Evolutionary conservation across 129 eudicot species (phyloP).

Genomic region (Silybum marianum): DNA sequence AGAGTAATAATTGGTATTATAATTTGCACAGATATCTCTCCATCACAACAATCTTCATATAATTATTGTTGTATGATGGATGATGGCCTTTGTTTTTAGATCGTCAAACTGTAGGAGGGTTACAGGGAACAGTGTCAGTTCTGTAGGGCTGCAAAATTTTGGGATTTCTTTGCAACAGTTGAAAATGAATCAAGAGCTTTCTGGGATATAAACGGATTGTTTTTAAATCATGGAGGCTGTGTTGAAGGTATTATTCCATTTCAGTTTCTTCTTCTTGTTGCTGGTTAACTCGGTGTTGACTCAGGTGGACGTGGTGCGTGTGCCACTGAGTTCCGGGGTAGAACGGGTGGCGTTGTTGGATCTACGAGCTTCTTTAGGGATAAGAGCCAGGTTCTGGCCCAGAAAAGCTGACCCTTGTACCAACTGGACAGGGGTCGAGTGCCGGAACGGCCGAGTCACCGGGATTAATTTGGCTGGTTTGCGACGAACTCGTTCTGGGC

Average conservation of each 20-base stretch:
- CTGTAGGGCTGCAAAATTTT: neutral
- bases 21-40: slow-evolving; percentile 20
- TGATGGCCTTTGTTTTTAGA: neutral
- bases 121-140: slow-evolving; percentile 19
- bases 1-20: slow-evolving; percentile 8
- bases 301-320: slow-evolving; percentile 29
- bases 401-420: slow-evolving; percentile 61
- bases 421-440: slow-evolving; percentile 65
- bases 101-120: slow-evolving; percentile 8
- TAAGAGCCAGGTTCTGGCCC: slow-evolving; percentile 67
- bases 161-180: neutral
- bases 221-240: slow-evolving; percentile 40
- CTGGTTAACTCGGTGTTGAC: slow-evolving; percentile 50
- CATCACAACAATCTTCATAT: slow-evolving; percentile 11
- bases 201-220: neutral
- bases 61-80: slow-evolving; percentile 10
- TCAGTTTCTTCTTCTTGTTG: slow-evolving; percentile 31
- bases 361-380: slow-evolving; percentile 66
- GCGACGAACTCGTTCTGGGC: slow-evolving; percentile 48
- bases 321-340: slow-evolving; percentile 43
- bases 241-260: slow-evolving; percentile 28
- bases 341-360: slow-evolving; percentile 63
- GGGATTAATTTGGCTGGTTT: slow-evolving; percentile 55
- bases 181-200: neutral
- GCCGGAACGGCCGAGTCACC: slow-evolving; percentile 52